Conservation (phyloP, 2,329 filamentous ascomycete species). For the Amylocarpus encephaloides region DNA sequence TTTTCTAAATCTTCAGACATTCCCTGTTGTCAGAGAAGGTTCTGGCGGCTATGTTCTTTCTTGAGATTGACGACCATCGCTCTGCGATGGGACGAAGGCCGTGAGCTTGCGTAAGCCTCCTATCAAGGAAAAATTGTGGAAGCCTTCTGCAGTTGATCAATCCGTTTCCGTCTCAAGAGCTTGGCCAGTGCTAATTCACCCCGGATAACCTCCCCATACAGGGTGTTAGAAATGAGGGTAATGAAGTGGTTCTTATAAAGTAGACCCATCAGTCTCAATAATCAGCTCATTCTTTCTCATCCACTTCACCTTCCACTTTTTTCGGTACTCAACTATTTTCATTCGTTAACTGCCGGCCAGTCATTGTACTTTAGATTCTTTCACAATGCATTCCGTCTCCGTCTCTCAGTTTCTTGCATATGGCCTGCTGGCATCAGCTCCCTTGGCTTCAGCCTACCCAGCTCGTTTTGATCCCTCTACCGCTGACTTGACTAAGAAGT, state of each 20-base stretch:
- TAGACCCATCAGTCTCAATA: background rate
- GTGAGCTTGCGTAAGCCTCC: conserved; percentile 1
- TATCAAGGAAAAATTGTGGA: background rate
- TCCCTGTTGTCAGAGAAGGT: conserved; percentile 5
- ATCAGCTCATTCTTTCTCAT: conserved; percentile 5
- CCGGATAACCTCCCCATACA: background rate
- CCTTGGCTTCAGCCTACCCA: conserved; percentile 17
- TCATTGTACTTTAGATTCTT: conserved; percentile 19
- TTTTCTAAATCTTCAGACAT: conserved; percentile 5
- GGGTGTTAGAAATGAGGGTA: background rate
- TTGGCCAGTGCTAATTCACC: background rate
- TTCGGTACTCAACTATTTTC: conserved; percentile 14
- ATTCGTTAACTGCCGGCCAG: conserved; percentile 28
- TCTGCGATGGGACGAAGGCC: background rate
- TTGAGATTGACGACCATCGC: background rate
- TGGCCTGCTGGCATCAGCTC: conserved; percentile 26
- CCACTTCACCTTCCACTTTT: background rate
- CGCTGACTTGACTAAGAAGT: background rate
- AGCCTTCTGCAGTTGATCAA: background rate
- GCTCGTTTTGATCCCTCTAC: background rate
- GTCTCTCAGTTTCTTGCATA: conserved; percentile 24
- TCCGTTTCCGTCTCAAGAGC: background rate
- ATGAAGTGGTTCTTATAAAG: background rate
- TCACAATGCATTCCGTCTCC: conserved; percentile 27
- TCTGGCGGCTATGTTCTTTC: conserved; percentile 4